Percentiles rank a stretch among this genome's conserved stretches.
phyloP scores from a whole-genome alignment of 805 yeast species.

The Metschnikowia kunwiensis region DNA sequence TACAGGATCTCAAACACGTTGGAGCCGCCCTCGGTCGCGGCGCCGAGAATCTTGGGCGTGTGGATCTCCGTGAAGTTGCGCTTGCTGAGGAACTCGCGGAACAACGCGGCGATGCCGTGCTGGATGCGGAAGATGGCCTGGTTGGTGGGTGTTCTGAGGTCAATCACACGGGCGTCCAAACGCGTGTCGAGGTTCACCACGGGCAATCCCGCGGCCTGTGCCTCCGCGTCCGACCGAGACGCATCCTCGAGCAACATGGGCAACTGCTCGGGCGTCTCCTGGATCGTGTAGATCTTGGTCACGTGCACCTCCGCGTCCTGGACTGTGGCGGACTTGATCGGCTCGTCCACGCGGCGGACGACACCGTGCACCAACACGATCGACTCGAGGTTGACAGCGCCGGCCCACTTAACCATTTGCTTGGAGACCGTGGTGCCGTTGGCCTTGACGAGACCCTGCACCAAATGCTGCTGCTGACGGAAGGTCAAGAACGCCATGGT shows the following conservation, averaged over 20 bases:
- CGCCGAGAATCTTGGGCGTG: conserved; percentile 92
- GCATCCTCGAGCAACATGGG: conserved; percentile 98
- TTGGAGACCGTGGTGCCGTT: conserved; percentile 58
- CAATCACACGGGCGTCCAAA: conserved; percentile 92
- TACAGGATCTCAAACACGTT: conserved; percentile 92
- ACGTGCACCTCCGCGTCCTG: conserved; percentile 86
- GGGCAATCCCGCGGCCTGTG: conserved; percentile 87
- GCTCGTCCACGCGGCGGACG: conserved; percentile 80
- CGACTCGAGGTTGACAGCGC: conserved; percentile 78
- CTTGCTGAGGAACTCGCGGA: conserved; percentile 77
- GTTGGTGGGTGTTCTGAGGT: conserved; percentile 93
- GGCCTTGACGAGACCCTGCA: conserved; percentile 69
- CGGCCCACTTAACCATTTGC: conserved; percentile 96
- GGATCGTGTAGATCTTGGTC: conserved; percentile 67
- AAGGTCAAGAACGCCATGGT: conserved; percentile 86
- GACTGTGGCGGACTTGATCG: conserved; percentile 84
- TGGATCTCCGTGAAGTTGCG: conserved; percentile 86
- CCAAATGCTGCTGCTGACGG: conserved; percentile 93
- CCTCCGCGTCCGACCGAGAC: conserved; percentile 89
- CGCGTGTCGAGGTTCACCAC: conserved; percentile 95
- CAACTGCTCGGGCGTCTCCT: conserved; percentile 87
- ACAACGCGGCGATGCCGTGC: conserved; percentile 81
- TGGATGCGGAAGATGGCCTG: conserved; percentile 96
- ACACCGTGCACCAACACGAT: conserved; percentile 88
- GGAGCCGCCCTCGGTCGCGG: conserved; percentile 97